phyloP scores from a whole-genome alignment of 768 basidiomycete species.

The Termitomyces bulborhizus region DNA sequence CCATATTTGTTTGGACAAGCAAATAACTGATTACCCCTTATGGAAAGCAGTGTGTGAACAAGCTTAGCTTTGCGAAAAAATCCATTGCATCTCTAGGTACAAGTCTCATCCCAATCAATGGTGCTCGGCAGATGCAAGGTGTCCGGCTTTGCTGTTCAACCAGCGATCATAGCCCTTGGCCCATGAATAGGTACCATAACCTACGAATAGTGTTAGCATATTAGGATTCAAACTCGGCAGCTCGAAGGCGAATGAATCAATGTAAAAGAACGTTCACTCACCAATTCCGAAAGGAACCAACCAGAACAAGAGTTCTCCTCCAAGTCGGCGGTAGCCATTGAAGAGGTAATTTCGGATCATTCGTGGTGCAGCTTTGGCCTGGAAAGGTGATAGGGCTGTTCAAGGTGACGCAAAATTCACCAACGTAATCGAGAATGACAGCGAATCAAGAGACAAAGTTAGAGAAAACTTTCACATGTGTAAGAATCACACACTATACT shows the following conservation, averaged over 20 bases:
- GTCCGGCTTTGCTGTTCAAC: slow-evolving; percentile 80
- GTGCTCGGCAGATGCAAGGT: slow-evolving; percentile 35
- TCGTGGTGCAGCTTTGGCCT: slow-evolving; percentile 66
- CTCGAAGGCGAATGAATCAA: too few relatives aligned
- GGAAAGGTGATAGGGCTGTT: slow-evolving; percentile 78
- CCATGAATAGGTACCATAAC: slow-evolving; percentile 77
- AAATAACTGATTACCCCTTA: slow-evolving; percentile 9
- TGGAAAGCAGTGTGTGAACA: neutral
- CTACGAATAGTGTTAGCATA: slow-evolving; percentile 27
- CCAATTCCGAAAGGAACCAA: slow-evolving; percentile 71
- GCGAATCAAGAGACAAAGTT: neutral
- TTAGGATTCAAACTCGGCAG: too few relatives aligned
- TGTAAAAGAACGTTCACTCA: slow-evolving; percentile 29
- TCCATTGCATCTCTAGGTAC: slow-evolving; percentile 2
- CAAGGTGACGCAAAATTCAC: neutral
- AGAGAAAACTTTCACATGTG: neutral
- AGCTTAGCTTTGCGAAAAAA: neutral
- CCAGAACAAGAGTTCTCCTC: slow-evolving; percentile 72
- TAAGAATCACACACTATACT: slow-evolving; percentile 65
- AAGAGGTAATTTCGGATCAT: slow-evolving; percentile 73
- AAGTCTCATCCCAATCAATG: slow-evolving; percentile 1
- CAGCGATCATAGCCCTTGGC: slow-evolving; percentile 61
- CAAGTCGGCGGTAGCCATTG: slow-evolving; percentile 79
- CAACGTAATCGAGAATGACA: neutral
- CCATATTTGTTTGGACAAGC: slow-evolving; percentile 10